Evolutionary conservation across 2,329 filamentous ascomycete genomes (phyloP).

Genomic region (Lasiodiplodia theobromae): DNA sequence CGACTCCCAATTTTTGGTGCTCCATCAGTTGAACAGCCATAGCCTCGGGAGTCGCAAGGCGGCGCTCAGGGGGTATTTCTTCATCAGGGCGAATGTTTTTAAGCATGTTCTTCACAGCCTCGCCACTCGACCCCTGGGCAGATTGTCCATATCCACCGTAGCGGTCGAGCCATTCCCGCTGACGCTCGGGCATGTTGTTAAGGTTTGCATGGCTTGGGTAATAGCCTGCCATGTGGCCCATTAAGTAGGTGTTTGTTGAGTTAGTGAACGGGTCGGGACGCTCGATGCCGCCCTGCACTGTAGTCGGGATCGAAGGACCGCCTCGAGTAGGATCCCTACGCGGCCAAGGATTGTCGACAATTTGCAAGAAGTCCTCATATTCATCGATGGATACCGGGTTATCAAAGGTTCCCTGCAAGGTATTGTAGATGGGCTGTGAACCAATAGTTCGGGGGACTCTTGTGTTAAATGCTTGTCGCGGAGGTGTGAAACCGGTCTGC

Average conservation of each 20-base stretch:
- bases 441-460: not conserved
- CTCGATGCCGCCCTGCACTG: not conserved
- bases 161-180: constrained; percentile 1
- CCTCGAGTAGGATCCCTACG: not conserved
- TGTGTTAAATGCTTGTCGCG: not conserved
- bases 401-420: not conserved
- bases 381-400: not conserved
- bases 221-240: constrained; percentile 10
- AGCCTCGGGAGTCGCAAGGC: constrained; percentile 72
- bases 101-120: constrained; percentile 31
- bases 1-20: constrained; percentile 80
- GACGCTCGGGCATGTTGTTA: not conserved
- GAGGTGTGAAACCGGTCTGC: not conserved
- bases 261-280: not conserved
- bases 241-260: not conserved
- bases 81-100: constrained; percentile 42
- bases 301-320: not conserved
- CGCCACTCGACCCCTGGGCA: not conserved
- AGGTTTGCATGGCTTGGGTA: not conserved
- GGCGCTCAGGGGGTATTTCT: constrained; percentile 58
- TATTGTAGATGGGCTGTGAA: constrained; percentile 3
- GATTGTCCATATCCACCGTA: constrained; percentile 5
- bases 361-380: not conserved
- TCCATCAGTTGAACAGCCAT: constrained; percentile 75
- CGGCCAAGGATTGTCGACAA: not conserved